Evolutionary conservation across 768 basidiomycete species (phyloP).

Genomic region (Dacryopinax spathularia): DNA sequence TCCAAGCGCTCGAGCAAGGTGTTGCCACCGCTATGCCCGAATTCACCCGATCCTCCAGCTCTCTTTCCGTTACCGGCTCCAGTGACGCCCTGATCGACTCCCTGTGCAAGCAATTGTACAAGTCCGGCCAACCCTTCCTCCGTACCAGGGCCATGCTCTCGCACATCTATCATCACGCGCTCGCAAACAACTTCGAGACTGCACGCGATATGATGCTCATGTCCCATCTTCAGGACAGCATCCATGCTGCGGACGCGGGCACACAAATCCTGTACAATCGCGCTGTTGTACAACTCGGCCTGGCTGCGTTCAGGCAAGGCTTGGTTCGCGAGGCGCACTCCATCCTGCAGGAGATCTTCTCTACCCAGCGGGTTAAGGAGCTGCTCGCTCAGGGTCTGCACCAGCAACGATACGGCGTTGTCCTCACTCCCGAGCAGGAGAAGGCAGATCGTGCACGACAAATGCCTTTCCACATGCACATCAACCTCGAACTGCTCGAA

Average conservation of each 20-base stretch:
- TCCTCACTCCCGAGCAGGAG: constrained; percentile 86
- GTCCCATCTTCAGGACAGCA: constrained; percentile 95
- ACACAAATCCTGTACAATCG: constrained; percentile 98
- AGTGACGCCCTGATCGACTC: constrained; percentile 72
- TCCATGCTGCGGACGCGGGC: constrained; percentile 88
- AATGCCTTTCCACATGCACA: constrained; percentile 98
- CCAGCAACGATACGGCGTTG: constrained; percentile 69
- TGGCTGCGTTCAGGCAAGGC: constrained; percentile 92
- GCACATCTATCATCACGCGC: constrained; percentile 93
- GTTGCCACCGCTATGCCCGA: constrained; percentile 32
- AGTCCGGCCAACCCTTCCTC: constrained; percentile 75
- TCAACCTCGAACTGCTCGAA: constrained; percentile 94
- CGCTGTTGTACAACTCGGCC: constrained; percentile 88
- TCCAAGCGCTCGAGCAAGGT: constrained; percentile 72
- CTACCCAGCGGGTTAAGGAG: constrained; percentile 93
- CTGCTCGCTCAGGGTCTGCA: constrained; percentile 93
- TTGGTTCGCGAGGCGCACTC: constrained; percentile 87
- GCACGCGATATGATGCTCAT: constrained; percentile 96
- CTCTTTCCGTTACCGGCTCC: constrained; percentile 38
- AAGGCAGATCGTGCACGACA: constrained; percentile 90
- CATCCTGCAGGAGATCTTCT: constrained; percentile 88
- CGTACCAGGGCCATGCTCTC: constrained; percentile 94
- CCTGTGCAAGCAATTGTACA: constrained; percentile 86
- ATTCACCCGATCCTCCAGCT: constrained; percentile 44
- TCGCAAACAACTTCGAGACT: constrained; percentile 92